Percentiles rank a stretch among this genome's conserved stretches.
Conservation (phyloP, 1,139 yeast genomes). For the Taiozyma sp. region DNA sequence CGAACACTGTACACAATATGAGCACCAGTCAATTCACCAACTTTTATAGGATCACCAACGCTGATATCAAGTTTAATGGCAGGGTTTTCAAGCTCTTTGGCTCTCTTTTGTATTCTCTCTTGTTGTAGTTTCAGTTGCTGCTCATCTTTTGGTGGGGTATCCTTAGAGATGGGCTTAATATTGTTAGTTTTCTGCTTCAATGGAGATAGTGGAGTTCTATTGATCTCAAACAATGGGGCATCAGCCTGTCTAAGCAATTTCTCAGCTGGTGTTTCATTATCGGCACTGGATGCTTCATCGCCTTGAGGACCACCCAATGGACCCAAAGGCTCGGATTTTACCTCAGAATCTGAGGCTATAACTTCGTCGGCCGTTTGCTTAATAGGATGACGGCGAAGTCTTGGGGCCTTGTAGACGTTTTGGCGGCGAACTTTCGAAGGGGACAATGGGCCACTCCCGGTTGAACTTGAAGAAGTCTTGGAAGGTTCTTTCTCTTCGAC, state of each 20-base stretch:
- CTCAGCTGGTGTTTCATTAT: slow-evolving; percentile 22
- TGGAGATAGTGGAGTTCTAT: slow-evolving; percentile 24
- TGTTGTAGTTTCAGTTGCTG: slow-evolving; percentile 7
- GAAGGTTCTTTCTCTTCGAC: slow-evolving; percentile 1
- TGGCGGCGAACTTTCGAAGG: slow-evolving; percentile 32
- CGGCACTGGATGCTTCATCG: slow-evolving; percentile 11
- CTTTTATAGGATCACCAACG: slow-evolving; percentile 89
- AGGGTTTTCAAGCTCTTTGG: slow-evolving; percentile 19
- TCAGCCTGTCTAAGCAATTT: slow-evolving; percentile 36
- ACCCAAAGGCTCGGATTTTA: slow-evolving; percentile 32
- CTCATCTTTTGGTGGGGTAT: slow-evolving; percentile 1
- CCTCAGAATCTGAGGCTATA: slow-evolving; percentile 5
- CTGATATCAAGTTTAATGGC: slow-evolving; percentile 48
- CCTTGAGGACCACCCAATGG: slow-evolving; percentile 33
- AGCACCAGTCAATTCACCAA: slow-evolving; percentile 87
- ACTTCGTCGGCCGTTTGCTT: neutral
- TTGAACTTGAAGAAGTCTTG: neutral
- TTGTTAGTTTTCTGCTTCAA: slow-evolving; percentile 8
- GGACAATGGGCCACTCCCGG: slow-evolving; percentile 22
- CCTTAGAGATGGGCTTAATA: neutral
- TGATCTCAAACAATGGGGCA: slow-evolving; percentile 47
- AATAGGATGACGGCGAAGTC: slow-evolving; percentile 30
- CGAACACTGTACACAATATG: slow-evolving; percentile 53
- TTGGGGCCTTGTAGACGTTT: slow-evolving; percentile 39
- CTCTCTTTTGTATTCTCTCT: slow-evolving; percentile 11